Evolutionary conservation across 345 rosid species (phyloP), one percentile per base, ranked within the genome.

Genomic region (Bretschneidera sinensis): DNA sequence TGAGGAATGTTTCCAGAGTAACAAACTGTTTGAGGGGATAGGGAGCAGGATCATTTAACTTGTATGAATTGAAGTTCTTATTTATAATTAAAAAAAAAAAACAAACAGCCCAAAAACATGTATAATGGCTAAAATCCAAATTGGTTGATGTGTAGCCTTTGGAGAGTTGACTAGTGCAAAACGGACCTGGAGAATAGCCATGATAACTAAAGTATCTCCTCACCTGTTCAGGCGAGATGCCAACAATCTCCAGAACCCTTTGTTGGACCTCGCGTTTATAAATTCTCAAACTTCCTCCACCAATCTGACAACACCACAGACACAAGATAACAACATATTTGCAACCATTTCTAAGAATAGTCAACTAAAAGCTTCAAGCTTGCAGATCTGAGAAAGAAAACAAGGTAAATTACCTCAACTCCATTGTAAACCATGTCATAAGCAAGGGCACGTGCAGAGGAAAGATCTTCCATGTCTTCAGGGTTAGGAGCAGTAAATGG

Each of bases 401-500:
- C 24, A 55, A 20, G 18, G 57, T 39, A 19, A 59, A 53, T 9
- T 79, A 88, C 99, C 99, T 94, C 99, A 24, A 88, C 90, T 39
- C 97, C 99, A 68, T 94, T 88, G 74, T 88, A 94, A 72, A 94
- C 99, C 95, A 94, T 86, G 82, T 90, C 97, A 75, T 90, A 94
- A 28, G 99, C 96, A 33, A 90, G 87, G 68, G 99, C 96, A 61
- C 88, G 86, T 21, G 99, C 99, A 68, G 95, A 76, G 60, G 96
- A 76, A 60, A 90, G 86, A 75, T 88, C 82, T 62, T 75, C 82
- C 73, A 87, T 81, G 71, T 94, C 96, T 77, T 90, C 95, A 54
- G 96, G 96, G 60, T 82, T 82, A 48, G 98, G 96, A 43, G 98
- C 98, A 54, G 98, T 89, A 61, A 94, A 94, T 55, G 99, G 99